Evolutionary conservation across 495 filamentous ascomycete genomes (phyloP), one percentile per base, ranked within the genome.

Genomic region (Lophiotrema nucula): DNA sequence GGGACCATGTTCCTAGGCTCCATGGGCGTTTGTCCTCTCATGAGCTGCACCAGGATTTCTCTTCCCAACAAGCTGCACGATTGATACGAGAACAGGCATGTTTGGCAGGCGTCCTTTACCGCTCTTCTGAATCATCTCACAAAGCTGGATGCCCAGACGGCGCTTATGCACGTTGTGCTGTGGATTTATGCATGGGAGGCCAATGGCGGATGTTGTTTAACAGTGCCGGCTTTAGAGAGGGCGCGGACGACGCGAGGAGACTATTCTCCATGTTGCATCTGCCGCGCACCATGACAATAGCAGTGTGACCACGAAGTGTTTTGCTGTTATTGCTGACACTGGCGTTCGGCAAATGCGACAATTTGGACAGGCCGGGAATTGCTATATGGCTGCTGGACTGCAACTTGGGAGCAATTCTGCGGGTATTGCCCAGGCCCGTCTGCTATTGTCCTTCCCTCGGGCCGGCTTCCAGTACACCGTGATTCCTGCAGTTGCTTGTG

Each of bases 111-210:
- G 19, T 49, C 24, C 41, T 43, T 61, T 61, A 65, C 62, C 62
- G 62, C 62, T 65, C 62, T 65, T 65, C 57, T 65, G 62, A 65
- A 65, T 65, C 62, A 65, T 61, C 61, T 44, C 47, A 31, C 31
- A 44, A 45, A 37, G 25, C 12, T 39, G 53, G 59, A 46, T 51
- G 46, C 39, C 49, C 56, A 53, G 49, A 39, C 45, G 15, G 57
- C 62, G 62, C 62, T 65, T 65, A 65, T 65, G 62, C 62, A 65
- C 24, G 48, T 19, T 47, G 55, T 51, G 53, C 55, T 59, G 50
- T 59, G 56, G 61, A 18, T 47, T 42, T 48, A 58, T 64, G 60
- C 60, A 64, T 53, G 47, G 28, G 23, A 23, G 54, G 46, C 26
- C 55, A 64, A 58, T 64, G 54, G 60, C 53, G 53, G 60, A 57